Conservation (phyloP, 2,329 filamentous ascomycete genomes). For the Fusarium anthophilum region DNA sequence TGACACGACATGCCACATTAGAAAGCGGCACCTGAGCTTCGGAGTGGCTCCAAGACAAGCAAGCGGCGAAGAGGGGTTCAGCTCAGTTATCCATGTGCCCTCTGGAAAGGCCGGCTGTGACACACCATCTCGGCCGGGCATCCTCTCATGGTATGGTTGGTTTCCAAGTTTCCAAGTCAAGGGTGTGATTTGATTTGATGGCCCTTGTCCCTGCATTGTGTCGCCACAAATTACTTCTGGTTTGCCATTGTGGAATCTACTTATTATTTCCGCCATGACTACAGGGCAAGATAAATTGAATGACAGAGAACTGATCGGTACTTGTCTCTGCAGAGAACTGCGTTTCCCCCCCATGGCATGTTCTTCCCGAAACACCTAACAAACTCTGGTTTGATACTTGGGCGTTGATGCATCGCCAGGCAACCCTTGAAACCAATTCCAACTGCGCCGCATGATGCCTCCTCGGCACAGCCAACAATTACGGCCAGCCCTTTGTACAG, state of each 20-base stretch:
- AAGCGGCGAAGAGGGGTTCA: slow-evolving; percentile 9
- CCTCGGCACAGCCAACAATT: neutral
- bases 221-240: neutral
- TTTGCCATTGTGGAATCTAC: neutral
- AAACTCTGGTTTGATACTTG: neutral
- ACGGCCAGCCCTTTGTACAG: neutral
- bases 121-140: slow-evolving; percentile 35
- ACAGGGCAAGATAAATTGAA: neutral
- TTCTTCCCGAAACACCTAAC: neutral
- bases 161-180: slow-evolving; percentile 14
- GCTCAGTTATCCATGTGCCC: slow-evolving; percentile 10
- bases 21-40: slow-evolving; percentile 12
- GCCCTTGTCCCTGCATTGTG: slow-evolving; percentile 33
- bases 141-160: slow-evolving; percentile 31
- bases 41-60: slow-evolving; percentile 16
- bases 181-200: slow-evolving; percentile 24
- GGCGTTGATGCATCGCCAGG: neutral
- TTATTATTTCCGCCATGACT: neutral
- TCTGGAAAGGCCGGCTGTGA: slow-evolving; percentile 18
- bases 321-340: neutral
- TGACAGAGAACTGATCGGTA: neutral
- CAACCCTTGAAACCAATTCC: neutral
- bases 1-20: slow-evolving; percentile 19
- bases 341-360: no score
- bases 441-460: slow-evolving; percentile 6